Conservation (phyloP, 495 filamentous ascomycete genomes). For the Daldinia caldariorum region DNA sequence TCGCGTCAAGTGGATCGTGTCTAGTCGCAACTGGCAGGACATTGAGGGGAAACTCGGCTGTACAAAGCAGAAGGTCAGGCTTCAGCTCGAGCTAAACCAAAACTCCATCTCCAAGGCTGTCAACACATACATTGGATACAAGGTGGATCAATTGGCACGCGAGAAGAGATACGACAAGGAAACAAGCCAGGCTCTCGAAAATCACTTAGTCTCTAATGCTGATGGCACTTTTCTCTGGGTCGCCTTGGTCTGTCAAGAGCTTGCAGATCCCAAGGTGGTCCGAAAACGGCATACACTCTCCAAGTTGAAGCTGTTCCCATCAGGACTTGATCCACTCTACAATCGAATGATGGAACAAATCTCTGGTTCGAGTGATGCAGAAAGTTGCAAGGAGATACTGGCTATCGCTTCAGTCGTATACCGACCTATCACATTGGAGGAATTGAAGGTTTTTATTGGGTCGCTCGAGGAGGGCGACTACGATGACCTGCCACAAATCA, state of each 20-base stretch:
- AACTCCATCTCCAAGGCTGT: neutral
- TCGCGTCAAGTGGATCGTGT: neutral
- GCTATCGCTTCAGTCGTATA: neutral
- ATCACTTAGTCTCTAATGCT: no score
- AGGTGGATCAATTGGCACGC: neutral
- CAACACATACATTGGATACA: neutral
- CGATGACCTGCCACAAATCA: no score
- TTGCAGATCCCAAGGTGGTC: neutral
- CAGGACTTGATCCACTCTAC: neutral
- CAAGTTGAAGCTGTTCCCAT: neutral
- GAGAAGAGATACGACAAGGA: neutral
- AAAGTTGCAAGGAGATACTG: neutral
- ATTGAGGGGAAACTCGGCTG: neutral
- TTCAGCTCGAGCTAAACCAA: neutral
- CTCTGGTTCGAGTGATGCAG: no score
- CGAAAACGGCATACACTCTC: neutral
- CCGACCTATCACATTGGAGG: neutral
- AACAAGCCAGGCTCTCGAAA: neutral
- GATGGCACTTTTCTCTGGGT: neutral
- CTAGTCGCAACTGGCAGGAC: neutral
- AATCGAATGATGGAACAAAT: no score
- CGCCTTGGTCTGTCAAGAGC: neutral
- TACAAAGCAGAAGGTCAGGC: neutral
- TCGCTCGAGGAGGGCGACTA: no score
- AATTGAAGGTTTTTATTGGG: neutral